phyloP scores from a whole-genome alignment of 2,329 filamentous ascomycete species.

The Cadophora gregata region DNA sequence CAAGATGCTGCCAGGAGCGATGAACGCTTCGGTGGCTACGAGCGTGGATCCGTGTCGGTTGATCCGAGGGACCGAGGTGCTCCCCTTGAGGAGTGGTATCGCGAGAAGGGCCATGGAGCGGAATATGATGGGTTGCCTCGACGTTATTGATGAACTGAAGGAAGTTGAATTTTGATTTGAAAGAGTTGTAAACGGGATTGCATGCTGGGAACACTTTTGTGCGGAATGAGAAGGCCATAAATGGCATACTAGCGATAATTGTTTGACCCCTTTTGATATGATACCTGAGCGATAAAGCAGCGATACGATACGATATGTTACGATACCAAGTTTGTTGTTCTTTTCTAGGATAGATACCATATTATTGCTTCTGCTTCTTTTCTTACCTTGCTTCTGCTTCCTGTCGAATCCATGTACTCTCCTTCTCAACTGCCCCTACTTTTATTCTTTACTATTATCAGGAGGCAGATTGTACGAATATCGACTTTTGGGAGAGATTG shows the following conservation, averaged over 20 bases:
- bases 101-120: slow-evolving; percentile 26
- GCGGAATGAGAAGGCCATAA: background rate
- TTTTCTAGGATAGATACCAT: slow-evolving; percentile 14
- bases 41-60: slow-evolving; percentile 27
- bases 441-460: background rate
- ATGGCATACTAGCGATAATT: background rate
- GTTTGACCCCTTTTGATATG: background rate
- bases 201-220: background rate
- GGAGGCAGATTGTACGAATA: background rate
- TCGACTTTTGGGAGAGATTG: background rate
- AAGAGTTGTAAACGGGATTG: background rate
- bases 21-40: slow-evolving; percentile 23
- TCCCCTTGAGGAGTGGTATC: slow-evolving; percentile 35
- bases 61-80: slow-evolving; percentile 33
- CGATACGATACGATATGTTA: slow-evolving; percentile 11
- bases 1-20: slow-evolving; percentile 29
- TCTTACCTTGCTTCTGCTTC: background rate
- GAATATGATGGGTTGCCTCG: slow-evolving; percentile 26
- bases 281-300: slow-evolving; percentile 16
- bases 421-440: background rate
- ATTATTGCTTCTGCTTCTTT: background rate
- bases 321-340: slow-evolving; percentile 6
- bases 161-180: background rate
- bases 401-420: no score
- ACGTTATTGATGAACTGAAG: slow-evolving; percentile 26